These are phyloP conservation scores for Chlorella sp. DNA, from an alignment of 139 green algal species.

Conservation along the genomic window DNA sequence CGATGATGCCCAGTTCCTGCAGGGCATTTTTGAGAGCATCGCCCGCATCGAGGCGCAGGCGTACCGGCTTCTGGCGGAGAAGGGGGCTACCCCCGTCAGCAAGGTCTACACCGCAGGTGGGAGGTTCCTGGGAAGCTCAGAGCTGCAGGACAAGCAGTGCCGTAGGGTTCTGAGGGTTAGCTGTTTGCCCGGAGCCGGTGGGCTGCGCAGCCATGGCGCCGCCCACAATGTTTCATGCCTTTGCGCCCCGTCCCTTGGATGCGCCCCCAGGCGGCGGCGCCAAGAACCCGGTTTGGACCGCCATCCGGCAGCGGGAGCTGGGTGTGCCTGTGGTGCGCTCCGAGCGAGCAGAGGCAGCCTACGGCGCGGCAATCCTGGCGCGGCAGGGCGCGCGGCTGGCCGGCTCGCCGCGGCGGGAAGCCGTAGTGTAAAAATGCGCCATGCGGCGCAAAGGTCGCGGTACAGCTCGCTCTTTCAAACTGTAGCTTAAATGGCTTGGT, in stretches of 20 bases:
- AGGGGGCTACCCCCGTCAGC: slow-evolving; percentile 73
- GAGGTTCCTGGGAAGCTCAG: background rate
- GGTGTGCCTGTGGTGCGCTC: slow-evolving; percentile 77
- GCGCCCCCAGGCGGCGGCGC: slow-evolving; percentile 77
- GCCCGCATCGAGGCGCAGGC: slow-evolving; percentile 80
- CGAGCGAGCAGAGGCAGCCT: slow-evolving; percentile 73
- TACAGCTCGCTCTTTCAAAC: background rate
- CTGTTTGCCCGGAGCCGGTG: too few relatives aligned
- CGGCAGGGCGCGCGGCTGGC: background rate
- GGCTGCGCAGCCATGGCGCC: background rate
- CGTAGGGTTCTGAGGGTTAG: background rate
- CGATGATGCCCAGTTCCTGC: slow-evolving; percentile 79
- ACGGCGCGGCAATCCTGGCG: slow-evolving; percentile 59
- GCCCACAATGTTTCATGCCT: too few relatives aligned
- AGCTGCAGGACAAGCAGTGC: background rate
- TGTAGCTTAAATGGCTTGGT: too few relatives aligned
- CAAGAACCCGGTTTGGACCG: slow-evolving; percentile 81
- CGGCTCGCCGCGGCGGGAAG: background rate
- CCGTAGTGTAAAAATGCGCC: background rate
- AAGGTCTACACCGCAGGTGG: slow-evolving; percentile 8
- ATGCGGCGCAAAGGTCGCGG: background rate
- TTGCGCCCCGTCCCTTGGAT: background rate
- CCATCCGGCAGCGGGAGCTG: slow-evolving; percentile 67
- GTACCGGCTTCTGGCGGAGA: slow-evolving; percentile 69
- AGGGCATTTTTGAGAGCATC: slow-evolving; percentile 88